phyloP scores from a whole-genome alignment of 352 stramenopile species.

The Globisporangium yorkense region DNA sequence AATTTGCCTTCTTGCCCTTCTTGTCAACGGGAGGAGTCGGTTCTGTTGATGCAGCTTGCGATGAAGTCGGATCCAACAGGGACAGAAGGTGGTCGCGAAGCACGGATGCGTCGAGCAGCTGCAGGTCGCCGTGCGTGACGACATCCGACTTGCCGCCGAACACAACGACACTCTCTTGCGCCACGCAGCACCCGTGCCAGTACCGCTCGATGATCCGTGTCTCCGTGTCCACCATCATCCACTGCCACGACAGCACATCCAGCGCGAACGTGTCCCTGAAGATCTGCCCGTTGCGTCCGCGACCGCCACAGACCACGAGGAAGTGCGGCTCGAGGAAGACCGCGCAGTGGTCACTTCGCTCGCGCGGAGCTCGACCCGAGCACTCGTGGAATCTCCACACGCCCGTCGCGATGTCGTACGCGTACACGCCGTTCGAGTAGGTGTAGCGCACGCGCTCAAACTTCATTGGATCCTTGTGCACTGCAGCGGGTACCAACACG shows the following conservation, averaged over 20 bases:
- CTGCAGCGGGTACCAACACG: constrained; percentile 27
- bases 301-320: constrained; percentile 47
- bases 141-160: constrained; percentile 64
- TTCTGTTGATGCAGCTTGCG: not conserved
- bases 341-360: constrained; percentile 51
- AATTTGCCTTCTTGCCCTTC: not conserved
- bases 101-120: constrained; percentile 17
- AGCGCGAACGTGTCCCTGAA: constrained; percentile 50
- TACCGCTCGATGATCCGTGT: constrained; percentile 27
- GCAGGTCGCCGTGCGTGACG: constrained; percentile 41
- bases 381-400: constrained; percentile 40
- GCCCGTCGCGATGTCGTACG: constrained; percentile 28
- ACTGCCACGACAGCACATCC: constrained; percentile 42
- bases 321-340: constrained; percentile 42
- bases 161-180: constrained; percentile 36
- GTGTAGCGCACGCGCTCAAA: constrained; percentile 54
- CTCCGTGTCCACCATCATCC: constrained; percentile 30
- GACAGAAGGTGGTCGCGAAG: constrained; percentile 1
- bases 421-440: constrained; percentile 57
- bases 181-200: constrained; percentile 34
- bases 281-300: constrained; percentile 41
- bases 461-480: constrained; percentile 28
- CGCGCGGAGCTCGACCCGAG: constrained; percentile 22
- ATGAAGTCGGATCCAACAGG: not conserved
- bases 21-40: constrained; percentile 1